phyloP scores from a whole-genome alignment of 2,329 filamentous ascomycete genomes.

The Sporothrix pallida region DNA sequence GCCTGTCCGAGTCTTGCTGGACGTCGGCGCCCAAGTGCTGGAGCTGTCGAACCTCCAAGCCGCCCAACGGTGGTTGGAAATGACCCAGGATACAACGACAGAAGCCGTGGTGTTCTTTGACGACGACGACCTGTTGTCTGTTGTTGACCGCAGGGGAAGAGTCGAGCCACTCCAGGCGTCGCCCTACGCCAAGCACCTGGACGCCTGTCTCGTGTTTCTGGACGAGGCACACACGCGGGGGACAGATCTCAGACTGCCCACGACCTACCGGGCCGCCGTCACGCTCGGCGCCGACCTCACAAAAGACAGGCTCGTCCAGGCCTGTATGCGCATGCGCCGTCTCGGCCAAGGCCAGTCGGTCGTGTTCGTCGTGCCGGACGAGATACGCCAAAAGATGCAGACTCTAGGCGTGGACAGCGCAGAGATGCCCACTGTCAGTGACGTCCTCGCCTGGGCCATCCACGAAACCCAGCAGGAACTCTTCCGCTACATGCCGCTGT shows the following conservation, averaged over 20 bases:
- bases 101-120: constrained; percentile 64
- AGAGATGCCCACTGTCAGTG: constrained; percentile 47
- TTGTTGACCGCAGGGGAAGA: constrained; percentile 56
- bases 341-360: constrained; percentile 71
- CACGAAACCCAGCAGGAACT: constrained; percentile 60
- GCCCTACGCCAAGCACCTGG: constrained; percentile 61
- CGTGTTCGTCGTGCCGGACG: constrained; percentile 62
- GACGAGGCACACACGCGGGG: constrained; percentile 75
- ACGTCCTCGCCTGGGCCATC: constrained; percentile 67
- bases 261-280: constrained; percentile 65
- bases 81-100: neutral
- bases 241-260: constrained; percentile 68
- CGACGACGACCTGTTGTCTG: constrained; percentile 60
- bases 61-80: constrained; percentile 58
- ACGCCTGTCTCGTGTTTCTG: constrained; percentile 68
- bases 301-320: constrained; percentile 73
- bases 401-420: constrained; percentile 27
- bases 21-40: constrained; percentile 73
- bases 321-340: constrained; percentile 74
- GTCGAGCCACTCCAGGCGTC: constrained; percentile 62
- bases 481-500: constrained; percentile 59
- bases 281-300: constrained; percentile 69
- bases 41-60: constrained; percentile 65
- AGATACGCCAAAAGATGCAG: constrained; percentile 63
- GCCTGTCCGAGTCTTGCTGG: constrained; percentile 65